Evolutionary conservation across 2,329 filamentous ascomycete species (phyloP).

Genomic region (Ampelomyces quisqualis): DNA sequence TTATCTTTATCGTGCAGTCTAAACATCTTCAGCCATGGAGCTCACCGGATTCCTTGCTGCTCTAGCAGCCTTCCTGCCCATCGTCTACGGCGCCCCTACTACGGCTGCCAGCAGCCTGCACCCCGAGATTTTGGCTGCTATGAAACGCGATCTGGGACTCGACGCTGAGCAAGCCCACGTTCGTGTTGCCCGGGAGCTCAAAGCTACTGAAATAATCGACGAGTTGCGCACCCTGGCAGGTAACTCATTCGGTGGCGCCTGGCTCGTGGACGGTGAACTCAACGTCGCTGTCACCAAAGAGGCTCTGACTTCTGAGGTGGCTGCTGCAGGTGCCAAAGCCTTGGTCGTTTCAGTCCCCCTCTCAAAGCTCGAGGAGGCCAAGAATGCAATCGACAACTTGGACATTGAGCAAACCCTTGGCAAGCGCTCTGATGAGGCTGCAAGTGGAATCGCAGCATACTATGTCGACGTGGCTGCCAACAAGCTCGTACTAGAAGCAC

Average conservation of each 20-base stretch:
- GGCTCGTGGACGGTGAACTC: slow-evolving; percentile 43
- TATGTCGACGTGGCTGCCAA: slow-evolving; percentile 46
- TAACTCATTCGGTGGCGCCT: slow-evolving; percentile 44
- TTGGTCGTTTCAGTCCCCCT: slow-evolving; percentile 40
- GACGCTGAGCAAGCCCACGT: slow-evolving; percentile 43
- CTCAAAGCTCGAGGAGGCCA: slow-evolving; percentile 42
- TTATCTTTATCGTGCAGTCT: slow-evolving; percentile 22
- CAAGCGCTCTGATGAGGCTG: slow-evolving; percentile 25
- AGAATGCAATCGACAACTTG: slow-evolving; percentile 44
- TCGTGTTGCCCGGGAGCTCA: slow-evolving; percentile 44
- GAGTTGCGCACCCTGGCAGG: slow-evolving; percentile 37
- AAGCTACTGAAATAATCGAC: slow-evolving; percentile 44
- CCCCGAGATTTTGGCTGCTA: slow-evolving; percentile 46
- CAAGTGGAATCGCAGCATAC: slow-evolving; percentile 40
- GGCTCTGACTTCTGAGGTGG: slow-evolving; percentile 40
- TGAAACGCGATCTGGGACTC: slow-evolving; percentile 49
- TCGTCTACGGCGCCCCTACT: slow-evolving; percentile 46
- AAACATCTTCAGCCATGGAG: slow-evolving; percentile 40
- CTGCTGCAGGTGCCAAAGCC: slow-evolving; percentile 41
- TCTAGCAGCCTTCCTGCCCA: slow-evolving; percentile 44
- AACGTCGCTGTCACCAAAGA: slow-evolving; percentile 46
- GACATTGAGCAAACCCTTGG: slow-evolving; percentile 30
- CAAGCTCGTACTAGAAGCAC: slow-evolving; percentile 47
- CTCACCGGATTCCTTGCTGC: slow-evolving; percentile 44
- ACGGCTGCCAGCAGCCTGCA: slow-evolving; percentile 41